Conservation (phyloP, 2,329 filamentous ascomycete genomes). For the Lachnellula hyalina region DNA sequence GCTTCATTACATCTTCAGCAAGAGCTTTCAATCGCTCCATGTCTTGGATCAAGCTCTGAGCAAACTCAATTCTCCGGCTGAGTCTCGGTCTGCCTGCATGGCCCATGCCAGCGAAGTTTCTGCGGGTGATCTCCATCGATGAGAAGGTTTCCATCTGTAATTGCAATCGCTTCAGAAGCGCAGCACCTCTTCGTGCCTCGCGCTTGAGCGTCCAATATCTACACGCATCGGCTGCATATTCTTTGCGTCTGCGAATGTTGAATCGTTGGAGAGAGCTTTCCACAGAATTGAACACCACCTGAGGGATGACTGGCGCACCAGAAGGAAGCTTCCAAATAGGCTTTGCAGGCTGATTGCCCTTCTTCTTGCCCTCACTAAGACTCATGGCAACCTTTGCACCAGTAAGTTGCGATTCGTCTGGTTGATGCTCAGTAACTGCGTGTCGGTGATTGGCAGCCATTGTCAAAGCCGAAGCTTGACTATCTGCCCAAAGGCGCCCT, state of each 20-base stretch:
- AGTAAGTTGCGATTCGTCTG: constrained; percentile 77
- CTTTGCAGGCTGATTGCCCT: constrained; percentile 61
- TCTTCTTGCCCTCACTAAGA: constrained; percentile 68
- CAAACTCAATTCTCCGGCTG: constrained; percentile 81
- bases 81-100: constrained; percentile 73
- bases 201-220: constrained; percentile 98
- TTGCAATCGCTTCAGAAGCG: constrained; percentile 86
- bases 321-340: constrained; percentile 88
- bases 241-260: constrained; percentile 78
- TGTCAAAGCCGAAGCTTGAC: constrained; percentile 74
- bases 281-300: constrained; percentile 80
- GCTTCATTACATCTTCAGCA: constrained; percentile 64
- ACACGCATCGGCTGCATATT: constrained; percentile 88
- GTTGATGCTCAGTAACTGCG: constrained; percentile 60
- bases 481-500: constrained; percentile 87
- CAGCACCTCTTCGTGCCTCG: constrained; percentile 84
- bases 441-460: constrained; percentile 68
- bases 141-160: constrained; percentile 94
- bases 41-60: constrained; percentile 67
- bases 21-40: constrained; percentile 70
- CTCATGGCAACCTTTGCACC: constrained; percentile 75
- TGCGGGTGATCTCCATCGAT: constrained; percentile 92
- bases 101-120: constrained; percentile 95
- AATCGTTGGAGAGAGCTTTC: constrained; percentile 80
- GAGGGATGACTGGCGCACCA: constrained; percentile 88